Evolutionary conservation across 2,329 filamentous ascomycete species (phyloP).

Genomic region (Aspergillus sp.): DNA sequence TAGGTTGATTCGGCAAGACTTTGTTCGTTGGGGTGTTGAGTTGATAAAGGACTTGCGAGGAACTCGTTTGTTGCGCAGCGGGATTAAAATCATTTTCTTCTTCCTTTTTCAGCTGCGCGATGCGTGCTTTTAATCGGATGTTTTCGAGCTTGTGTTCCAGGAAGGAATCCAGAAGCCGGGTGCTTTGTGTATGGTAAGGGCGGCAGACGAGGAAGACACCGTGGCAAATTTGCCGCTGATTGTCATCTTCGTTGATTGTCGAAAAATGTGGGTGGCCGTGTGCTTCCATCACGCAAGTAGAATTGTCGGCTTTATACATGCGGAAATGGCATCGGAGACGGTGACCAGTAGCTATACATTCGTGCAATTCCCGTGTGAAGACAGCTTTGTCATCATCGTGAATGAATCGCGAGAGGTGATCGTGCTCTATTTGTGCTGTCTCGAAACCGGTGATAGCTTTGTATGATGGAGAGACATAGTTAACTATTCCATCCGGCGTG

Average conservation of each 20-base stretch:
- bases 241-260: slow-evolving; percentile 56
- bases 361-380: slow-evolving; percentile 84
- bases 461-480: slow-evolving; percentile 81
- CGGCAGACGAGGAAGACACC: slow-evolving; percentile 93
- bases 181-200: slow-evolving; percentile 86
- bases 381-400: slow-evolving; percentile 82
- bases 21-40: not conserved
- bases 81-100: slow-evolving; percentile 77
- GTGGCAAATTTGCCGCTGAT: slow-evolving; percentile 69
- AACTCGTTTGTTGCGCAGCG: slow-evolving; percentile 49
- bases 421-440: slow-evolving; percentile 68
- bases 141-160: slow-evolving; percentile 97
- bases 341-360: slow-evolving; percentile 80
- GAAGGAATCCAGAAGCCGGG: slow-evolving; percentile 83
- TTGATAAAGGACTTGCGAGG: not conserved
- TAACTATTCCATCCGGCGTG: slow-evolving; percentile 77
- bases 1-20: not conserved
- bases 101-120: slow-evolving; percentile 80
- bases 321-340: slow-evolving; percentile 83
- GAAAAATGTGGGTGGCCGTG: slow-evolving; percentile 88
- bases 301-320: slow-evolving; percentile 71
- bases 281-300: slow-evolving; percentile 82
- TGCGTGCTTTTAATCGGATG: slow-evolving; percentile 78
- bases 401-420: slow-evolving; percentile 76
- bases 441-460: slow-evolving; percentile 73